Base-by-base conservation (phyloP, 768 basidiomycete species). In the Boletus rex-veris region DNA sequence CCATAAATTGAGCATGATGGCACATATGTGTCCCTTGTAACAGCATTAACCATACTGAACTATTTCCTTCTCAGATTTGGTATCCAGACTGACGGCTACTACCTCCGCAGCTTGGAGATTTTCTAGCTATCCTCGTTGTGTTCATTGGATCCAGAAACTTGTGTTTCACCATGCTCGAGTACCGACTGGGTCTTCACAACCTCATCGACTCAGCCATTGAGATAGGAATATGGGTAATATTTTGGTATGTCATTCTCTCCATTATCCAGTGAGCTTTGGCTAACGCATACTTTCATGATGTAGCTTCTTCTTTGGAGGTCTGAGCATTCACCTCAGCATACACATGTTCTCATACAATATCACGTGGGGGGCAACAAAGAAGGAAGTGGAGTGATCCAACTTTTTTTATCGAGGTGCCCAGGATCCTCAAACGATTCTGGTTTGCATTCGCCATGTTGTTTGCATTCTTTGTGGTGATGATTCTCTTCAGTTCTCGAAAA, bases 381-480 rank as follows among this genome's bases (percentile, higher is more conserved):
- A 92, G 78, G 88, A 90, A 68, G 90, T 95, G 38, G 87, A 93
- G 67, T 79, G 82, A 31, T 90, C 88, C 21, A 95, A 94, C 67
- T n/a, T 93, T 96, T 75, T 93, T 90, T 80, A 81, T 87, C 47
- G 92, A 96, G 66, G 83, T 93, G 12, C 93, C 93, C 2, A 81
- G 82, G 53, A 92, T 95, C 65, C 74, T 86, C 64, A 83, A 83
- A 58, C 85, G 91, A 4, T 95, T 90, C 74, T 84, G 87, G 77
- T 62, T 82, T 44, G 79, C 81, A 39, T 76, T 90, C 57, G 53
- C 80, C 18, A 50, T 89, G 19, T 84, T 80, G 43, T 73, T 83
- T 58, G 51, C 76, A 16, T 57, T 74, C 11, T 74, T 85, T 55
- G 76, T 71, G 9, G 75, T 67, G 41, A 85, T 92, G 66, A 68